These are phyloP conservation scores for Ilyonectria sp. DNA, from an alignment of 2,329 filamentous ascomycete genomes.

Conservation along the genomic window DNA sequence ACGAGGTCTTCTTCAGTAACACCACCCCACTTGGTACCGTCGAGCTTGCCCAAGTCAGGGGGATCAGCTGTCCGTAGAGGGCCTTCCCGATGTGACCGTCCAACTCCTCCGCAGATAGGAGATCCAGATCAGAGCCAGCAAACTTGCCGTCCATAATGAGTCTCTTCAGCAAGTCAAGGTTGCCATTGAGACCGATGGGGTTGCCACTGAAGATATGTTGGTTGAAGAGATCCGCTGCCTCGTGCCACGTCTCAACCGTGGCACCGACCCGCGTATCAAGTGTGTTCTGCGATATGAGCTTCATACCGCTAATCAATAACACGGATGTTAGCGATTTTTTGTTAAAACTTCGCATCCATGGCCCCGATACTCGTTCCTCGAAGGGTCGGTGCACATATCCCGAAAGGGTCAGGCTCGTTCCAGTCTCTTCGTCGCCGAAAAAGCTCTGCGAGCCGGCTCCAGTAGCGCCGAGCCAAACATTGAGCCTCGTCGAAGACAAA, in stretches of 20 bases:
- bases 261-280: conserved; percentile 10
- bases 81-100: conserved; percentile 9
- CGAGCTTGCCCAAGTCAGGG: conserved; percentile 12
- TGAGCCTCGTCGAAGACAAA: conserved; percentile 17
- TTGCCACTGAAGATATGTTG: conserved; percentile 13
- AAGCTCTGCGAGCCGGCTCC: conserved; percentile 1
- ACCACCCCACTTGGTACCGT: conserved; percentile 21
- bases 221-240: conserved; percentile 11
- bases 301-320: neutral
- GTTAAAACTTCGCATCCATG: neutral
- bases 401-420: conserved; percentile 6
- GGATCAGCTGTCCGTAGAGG: conserved; percentile 24
- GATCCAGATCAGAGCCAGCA: conserved; percentile 4
- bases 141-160: conserved; percentile 7
- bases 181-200: conserved; percentile 20
- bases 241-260: conserved; percentile 20
- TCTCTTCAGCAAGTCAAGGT: conserved; percentile 12
- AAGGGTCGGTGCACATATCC: neutral
- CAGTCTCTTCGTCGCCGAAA: conserved; percentile 6
- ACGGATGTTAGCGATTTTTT: neutral
- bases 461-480: conserved; percentile 7
- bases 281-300: conserved; percentile 18
- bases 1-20: conserved; percentile 14
- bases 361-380: neutral
- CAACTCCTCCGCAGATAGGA: conserved; percentile 18